phyloP scores from a whole-genome alignment of 106 monocot species.

The Allium fistulosum region DNA sequence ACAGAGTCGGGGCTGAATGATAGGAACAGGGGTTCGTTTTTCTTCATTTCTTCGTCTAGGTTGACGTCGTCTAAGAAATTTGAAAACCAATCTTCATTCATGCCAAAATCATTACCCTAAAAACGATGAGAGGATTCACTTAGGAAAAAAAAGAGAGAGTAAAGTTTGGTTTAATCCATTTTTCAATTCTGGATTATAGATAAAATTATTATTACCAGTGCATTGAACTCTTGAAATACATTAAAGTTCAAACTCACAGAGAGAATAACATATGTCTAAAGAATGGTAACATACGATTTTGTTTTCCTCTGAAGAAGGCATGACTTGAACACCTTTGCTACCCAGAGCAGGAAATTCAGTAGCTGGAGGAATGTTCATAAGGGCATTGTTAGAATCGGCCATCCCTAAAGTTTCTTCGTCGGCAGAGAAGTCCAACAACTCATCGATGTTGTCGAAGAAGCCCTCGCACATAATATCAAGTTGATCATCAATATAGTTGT shows the following conservation, averaged over 20 bases:
- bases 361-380: not conserved
- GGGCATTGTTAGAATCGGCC: not conserved
- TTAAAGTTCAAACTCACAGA: no score
- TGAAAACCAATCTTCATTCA: slow-evolving; percentile 10
- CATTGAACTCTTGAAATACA: no score
- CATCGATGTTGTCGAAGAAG: slow-evolving; percentile 10
- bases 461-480: slow-evolving; percentile 8
- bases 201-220: no score
- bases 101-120: slow-evolving; percentile 7
- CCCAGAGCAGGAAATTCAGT: not conserved
- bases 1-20: slow-evolving; percentile 10
- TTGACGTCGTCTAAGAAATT: slow-evolving; percentile 7
- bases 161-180: no score
- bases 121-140: not conserved
- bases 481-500: not conserved
- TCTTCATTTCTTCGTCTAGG: not conserved
- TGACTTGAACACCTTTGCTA: not conserved
- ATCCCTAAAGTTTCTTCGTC: not conserved
- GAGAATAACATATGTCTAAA: no score
- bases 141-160: no score
- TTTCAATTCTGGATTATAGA: no score
- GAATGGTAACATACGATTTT: slow-evolving; percentile 1
- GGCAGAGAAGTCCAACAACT: slow-evolving; percentile 6
- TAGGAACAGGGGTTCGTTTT: slow-evolving; percentile 1
- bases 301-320: not conserved